Conservation (phyloP, 1,139 yeast species). For the Zygoascus meyerae region DNA sequence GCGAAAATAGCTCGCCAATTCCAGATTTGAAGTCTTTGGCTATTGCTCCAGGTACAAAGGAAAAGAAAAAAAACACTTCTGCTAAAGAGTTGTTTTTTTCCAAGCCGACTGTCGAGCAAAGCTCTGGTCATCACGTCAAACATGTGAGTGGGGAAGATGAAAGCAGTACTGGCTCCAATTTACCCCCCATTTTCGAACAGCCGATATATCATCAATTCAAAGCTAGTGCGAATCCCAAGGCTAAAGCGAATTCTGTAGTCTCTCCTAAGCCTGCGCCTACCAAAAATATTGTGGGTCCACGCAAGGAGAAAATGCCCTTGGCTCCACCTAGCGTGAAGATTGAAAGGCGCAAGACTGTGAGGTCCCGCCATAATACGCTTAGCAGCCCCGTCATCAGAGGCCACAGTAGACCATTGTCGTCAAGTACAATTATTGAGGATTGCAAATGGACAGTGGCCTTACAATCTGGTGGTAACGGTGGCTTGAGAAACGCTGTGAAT, state of each 20-base stretch:
- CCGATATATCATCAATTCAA: background rate
- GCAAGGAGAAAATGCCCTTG: conserved; percentile 14
- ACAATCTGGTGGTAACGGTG: conserved; percentile 79
- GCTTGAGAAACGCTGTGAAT: conserved; percentile 77
- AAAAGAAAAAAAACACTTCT: background rate
- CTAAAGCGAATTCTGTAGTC: too few species aligned
- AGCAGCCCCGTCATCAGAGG: conserved; percentile 8
- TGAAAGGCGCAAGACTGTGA: conserved; percentile 7
- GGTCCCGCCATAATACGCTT: conserved; percentile 4
- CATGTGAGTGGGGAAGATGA: background rate
- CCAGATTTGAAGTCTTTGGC: conserved; percentile 2
- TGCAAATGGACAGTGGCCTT: conserved; percentile 61
- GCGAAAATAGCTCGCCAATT: background rate
- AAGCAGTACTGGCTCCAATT: background rate
- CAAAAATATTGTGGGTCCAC: conserved; percentile 17
- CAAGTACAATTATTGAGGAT: background rate
- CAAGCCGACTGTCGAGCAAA: conserved; percentile 24
- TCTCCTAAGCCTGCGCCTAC: conserved; percentile 18
- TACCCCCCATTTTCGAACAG: background rate
- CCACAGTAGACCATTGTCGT: background rate
- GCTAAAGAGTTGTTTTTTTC: conserved; percentile 6
- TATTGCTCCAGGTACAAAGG: background rate
- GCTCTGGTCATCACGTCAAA: background rate
- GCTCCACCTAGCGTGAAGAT: conserved; percentile 16
- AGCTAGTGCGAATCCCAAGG: too few species aligned